phyloP scores from a whole-genome alignment of 2,329 filamentous ascomycete species.

The Penicillium thymicola region DNA sequence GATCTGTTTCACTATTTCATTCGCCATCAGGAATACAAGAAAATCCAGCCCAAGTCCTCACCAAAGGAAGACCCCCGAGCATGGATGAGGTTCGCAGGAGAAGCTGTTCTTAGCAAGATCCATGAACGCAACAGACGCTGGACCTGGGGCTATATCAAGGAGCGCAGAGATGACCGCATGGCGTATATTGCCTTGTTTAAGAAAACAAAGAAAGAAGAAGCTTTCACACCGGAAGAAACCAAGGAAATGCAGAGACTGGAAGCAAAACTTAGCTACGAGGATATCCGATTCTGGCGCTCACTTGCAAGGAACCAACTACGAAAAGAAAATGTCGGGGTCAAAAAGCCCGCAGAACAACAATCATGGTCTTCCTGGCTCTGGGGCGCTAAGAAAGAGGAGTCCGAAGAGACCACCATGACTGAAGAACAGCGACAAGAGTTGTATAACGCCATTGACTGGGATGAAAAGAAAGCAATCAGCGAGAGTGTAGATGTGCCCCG shows the following conservation, averaged over 20 bases:
- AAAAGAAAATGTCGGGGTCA: slow-evolving; percentile 89
- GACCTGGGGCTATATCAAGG: slow-evolving; percentile 94
- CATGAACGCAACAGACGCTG: slow-evolving; percentile 89
- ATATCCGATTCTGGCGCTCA: slow-evolving; percentile 95
- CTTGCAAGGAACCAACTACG: slow-evolving; percentile 89
- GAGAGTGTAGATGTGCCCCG: slow-evolving; percentile 86
- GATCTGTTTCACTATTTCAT: slow-evolving; percentile 99
- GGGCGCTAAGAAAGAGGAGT: slow-evolving; percentile 71
- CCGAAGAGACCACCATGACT: slow-evolving; percentile 81
- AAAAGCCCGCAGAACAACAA: slow-evolving; percentile 68
- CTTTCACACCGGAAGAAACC: slow-evolving; percentile 64
- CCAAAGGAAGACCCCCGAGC: slow-evolving; percentile 88
- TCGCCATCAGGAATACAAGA: slow-evolving; percentile 95
- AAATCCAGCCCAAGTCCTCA: slow-evolving; percentile 75
- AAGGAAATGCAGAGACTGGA: slow-evolving; percentile 75
- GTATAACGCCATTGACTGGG: slow-evolving; percentile 96
- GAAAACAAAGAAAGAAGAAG: slow-evolving; percentile 75
- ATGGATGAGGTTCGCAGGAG: slow-evolving; percentile 87
- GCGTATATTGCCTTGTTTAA: slow-evolving; percentile 95
- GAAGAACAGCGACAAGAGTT: slow-evolving; percentile 95
- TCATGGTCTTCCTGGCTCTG: slow-evolving; percentile 92
- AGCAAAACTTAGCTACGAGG: slow-evolving; percentile 86
- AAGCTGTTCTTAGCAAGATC: slow-evolving; percentile 88
- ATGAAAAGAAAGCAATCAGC: slow-evolving; percentile 86
- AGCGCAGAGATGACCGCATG: slow-evolving; percentile 83